Conservation (phyloP, 805 yeast species). For the Ogataea philodendri region DNA sequence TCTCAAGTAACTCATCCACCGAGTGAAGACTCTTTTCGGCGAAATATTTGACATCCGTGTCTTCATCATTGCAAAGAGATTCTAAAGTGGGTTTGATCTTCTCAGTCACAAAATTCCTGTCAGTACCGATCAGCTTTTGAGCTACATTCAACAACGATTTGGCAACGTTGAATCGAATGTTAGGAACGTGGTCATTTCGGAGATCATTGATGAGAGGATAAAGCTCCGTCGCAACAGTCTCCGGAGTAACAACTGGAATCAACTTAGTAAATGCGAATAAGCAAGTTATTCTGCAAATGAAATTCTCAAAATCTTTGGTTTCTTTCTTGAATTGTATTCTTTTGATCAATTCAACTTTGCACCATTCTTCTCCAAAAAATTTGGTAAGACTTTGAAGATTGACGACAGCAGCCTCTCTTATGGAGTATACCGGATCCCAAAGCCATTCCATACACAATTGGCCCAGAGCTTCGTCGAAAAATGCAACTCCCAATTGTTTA, state of each 20-base stretch:
- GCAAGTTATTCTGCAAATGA: constrained; percentile 89
- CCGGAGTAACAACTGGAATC: constrained; percentile 63
- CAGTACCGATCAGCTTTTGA: constrained; percentile 43
- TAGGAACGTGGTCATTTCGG: constrained; percentile 82
- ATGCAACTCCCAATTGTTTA: constrained; percentile 87
- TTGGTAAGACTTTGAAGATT: constrained; percentile 77
- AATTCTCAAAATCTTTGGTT: constrained; percentile 51
- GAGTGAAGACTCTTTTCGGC: constrained; percentile 51
- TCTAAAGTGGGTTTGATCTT: constrained; percentile 66
- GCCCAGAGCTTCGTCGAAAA: constrained; percentile 89
- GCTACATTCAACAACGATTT: constrained; percentile 68
- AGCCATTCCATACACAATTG: constrained; percentile 95
- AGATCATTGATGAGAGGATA: constrained; percentile 77
- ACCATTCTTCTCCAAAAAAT: constrained; percentile 94
- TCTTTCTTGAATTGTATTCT: constrained; percentile 55
- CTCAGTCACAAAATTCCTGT: constrained; percentile 41
- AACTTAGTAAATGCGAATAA: constrained; percentile 83
- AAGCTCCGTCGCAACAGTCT: constrained; percentile 59
- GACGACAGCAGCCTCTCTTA: constrained; percentile 91
- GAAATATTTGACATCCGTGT: constrained; percentile 86
- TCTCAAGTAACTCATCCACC: constrained; percentile 20
- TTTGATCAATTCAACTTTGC: constrained; percentile 75
- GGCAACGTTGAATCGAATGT: constrained; percentile 93
- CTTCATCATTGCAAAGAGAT: constrained; percentile 65
- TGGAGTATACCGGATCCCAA: constrained; percentile 96